Conservation (phyloP, 805 yeast genomes). For the Yamadazyma akitaensis region DNA sequence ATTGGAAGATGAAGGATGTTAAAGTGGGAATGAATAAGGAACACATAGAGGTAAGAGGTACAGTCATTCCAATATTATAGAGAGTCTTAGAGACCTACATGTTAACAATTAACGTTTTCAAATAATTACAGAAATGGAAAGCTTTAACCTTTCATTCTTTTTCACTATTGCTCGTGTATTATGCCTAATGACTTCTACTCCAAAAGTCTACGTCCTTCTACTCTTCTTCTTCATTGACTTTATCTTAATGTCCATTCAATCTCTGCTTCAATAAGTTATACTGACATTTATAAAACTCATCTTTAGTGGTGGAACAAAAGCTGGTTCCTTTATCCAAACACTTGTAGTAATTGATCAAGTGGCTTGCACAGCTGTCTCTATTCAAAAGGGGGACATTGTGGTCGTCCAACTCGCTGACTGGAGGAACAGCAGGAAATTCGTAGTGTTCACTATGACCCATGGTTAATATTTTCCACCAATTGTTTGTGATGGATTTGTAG, state of each 20-base stretch:
- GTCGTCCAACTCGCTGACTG: constrained; percentile 34
- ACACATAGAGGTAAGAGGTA: too few species aligned
- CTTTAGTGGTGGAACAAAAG: constrained; percentile 38
- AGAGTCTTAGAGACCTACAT: background rate
- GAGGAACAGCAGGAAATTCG: constrained; percentile 10
- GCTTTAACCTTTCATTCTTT: background rate
- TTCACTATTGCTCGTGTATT: background rate
- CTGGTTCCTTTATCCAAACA: constrained; percentile 44
- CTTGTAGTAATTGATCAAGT: constrained; percentile 39
- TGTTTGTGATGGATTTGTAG: constrained; percentile 4
- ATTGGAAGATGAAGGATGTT: background rate
- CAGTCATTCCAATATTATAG: too few species aligned
- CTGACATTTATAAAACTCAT: constrained; percentile 43
- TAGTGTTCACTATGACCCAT: constrained; percentile 8
- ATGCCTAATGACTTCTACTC: background rate
- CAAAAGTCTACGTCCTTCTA: background rate
- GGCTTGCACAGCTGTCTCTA: constrained; percentile 45
- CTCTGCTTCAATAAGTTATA: constrained; percentile 41
- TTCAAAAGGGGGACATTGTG: constrained; percentile 40
- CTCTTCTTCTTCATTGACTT: background rate
- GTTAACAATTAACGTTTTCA: too few species aligned
- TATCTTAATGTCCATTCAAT: constrained; percentile 21
- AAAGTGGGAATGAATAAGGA: background rate
- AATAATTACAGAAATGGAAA: too few species aligned
- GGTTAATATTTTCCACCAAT: constrained; percentile 4